Base-by-base conservation (phyloP, 306 rosid species). In the Inga laurina region DNA sequence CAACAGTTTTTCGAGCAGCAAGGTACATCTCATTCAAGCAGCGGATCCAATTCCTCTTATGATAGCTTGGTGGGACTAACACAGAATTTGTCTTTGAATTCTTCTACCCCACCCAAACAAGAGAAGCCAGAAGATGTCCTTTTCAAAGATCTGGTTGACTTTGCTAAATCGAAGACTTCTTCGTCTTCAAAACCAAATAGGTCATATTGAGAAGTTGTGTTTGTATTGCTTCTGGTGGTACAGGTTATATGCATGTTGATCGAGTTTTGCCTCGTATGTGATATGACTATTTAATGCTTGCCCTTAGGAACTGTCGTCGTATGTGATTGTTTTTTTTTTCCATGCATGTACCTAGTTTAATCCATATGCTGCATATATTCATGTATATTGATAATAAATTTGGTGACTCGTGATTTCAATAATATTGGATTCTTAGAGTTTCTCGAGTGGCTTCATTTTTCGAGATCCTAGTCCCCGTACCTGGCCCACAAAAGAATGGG, bases 81-180 rank as follows among this genome's bases (percentile, higher is more conserved):
- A n/a, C 91, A 83, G 85, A 88, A 51, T 75, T 71, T 92, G 79
- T 88, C 93, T 32, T 90, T 92, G 5, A 85, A 82, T 82, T 72
- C 91, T n/a, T 78, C 90, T 7, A 54, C 87, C 35, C 86, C 93
- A 9, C 48, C 81, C 18, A 89, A 89, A 79, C 89, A 86, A 78
- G 91, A 82, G 57, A 92, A 90, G 75, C 86, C 87, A 52, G 97
- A 90, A 72, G 97, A 92, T 78, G 94, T 87, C 10, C 90, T 92
- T 2, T 92, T 92, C 83, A 90, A 90, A 71, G 97, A 92, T 77
- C 93, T 92, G 1, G 90, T 92, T 78, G 97, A 92, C 82, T 92
- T 89, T 74, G 97, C 94, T 3, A 92, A 89, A 88, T 85, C 93
- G 49, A 88, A 91, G 82, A 89, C 94, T 6, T 88, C 97, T 68